Base-by-base conservation (phyloP, 768 basidiomycete genomes). In the Termitomyces sp. region DNA sequence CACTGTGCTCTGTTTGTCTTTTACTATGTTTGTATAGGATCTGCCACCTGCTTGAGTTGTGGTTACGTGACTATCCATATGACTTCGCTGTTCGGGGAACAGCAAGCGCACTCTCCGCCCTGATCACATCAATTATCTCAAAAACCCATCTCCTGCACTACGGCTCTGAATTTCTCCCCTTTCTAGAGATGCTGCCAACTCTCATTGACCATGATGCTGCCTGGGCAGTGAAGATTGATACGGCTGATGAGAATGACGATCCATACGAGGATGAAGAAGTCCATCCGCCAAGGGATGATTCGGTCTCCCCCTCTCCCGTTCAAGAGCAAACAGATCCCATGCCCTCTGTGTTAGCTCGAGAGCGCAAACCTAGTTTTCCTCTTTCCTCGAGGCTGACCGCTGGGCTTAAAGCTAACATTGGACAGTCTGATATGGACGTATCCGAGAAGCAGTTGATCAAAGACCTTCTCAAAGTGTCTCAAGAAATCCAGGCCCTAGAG, bases 141-240 rank as follows among this genome's bases (percentile, higher is more conserved):
- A 91, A 93, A 69, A 88, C 88, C 0, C 86, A 93, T 67, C 83
- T 93, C 22, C 78, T 92, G 14, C 91, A 93, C 69, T 94, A 94
- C 62, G 92, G 88, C 37, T 86, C 89, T 14, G 88, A 91, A 65
- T 84, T 94, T 64, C 79, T 91, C 10, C 89, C 90, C 1, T 93
- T 94, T 68, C 75, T 91, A 36, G 89, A 92, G 62, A 75, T 80
- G 49, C 75, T 91, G 10, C 79, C 87, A 5, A 76, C 70, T 34
- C 75, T 89, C 26, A 72, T 76, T n/a, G 91, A 93, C 67, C 78
- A 79, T 53, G 90, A 93, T 67, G 76, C 78, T 24, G 71, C 82
- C 7, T 93, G 92, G 91, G 86, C 90, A n/a, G 67, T 87, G 63
- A 87, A 87, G 65, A 74, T 78, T 40, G 78, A 82, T 42, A 62